Conservation (phyloP, 768 basidiomycete genomes). For the Nevesoporus exiguus region DNA sequence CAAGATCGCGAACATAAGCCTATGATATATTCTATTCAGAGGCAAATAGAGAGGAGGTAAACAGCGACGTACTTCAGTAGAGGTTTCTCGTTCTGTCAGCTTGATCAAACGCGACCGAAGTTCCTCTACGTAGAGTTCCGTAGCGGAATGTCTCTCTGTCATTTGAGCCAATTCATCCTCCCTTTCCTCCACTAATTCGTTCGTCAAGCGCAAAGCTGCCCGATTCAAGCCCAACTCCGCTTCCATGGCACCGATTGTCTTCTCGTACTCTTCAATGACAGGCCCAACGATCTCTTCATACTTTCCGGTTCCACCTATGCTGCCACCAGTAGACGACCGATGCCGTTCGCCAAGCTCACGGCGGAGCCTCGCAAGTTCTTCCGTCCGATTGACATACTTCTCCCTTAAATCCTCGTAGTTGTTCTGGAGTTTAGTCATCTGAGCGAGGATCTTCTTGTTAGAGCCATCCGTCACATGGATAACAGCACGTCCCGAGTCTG, state of each 20-base stretch:
- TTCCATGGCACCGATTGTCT: slow-evolving; percentile 93
- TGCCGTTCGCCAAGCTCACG: slow-evolving; percentile 77
- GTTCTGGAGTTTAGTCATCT: slow-evolving; percentile 80
- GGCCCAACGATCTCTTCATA: slow-evolving; percentile 95
- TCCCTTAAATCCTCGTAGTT: slow-evolving; percentile 82
- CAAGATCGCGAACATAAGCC: slow-evolving; percentile 92
- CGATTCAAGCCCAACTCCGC: slow-evolving; percentile 85
- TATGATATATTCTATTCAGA: slow-evolving; percentile 30
- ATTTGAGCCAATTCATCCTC: slow-evolving; percentile 72
- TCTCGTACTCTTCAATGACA: slow-evolving; percentile 98
- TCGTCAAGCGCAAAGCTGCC: slow-evolving; percentile 84
- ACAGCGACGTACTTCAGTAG: slow-evolving; percentile 70
- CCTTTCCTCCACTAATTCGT: slow-evolving; percentile 90
- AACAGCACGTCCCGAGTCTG: slow-evolving; percentile 26
- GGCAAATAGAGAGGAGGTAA: not conserved
- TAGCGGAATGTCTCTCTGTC: slow-evolving; percentile 67
- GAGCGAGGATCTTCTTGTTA: slow-evolving; percentile 71
- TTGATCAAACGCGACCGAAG: slow-evolving; percentile 76
- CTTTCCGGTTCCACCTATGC: slow-evolving; percentile 64
- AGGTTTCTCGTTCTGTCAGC: slow-evolving; percentile 81
- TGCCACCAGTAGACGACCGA: slow-evolving; percentile 53
- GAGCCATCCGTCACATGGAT: slow-evolving; percentile 52
- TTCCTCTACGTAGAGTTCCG: slow-evolving; percentile 86
- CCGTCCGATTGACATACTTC: slow-evolving; percentile 84
- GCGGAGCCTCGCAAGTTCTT: slow-evolving; percentile 78